Percentiles rank a stretch among this genome's conserved stretches.
phyloP scores from a whole-genome alignment of 805 yeast species.

The Saccharomyces cerevisiae region DNA sequence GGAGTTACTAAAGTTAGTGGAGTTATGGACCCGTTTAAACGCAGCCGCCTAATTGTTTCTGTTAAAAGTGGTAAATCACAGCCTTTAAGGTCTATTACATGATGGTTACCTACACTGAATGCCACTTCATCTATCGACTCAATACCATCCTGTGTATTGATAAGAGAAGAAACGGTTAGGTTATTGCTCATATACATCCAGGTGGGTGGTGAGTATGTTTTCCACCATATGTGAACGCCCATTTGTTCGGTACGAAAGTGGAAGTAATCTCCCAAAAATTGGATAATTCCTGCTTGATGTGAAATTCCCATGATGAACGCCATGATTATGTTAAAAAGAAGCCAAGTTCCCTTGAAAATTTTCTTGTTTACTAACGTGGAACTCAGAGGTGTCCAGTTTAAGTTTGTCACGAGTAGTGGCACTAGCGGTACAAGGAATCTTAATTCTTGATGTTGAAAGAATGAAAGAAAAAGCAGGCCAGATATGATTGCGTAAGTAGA shows the following conservation, averaged over 20 bases:
- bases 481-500: conserved; percentile 56
- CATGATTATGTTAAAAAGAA: conserved; percentile 52
- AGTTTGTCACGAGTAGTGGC: conserved; percentile 59
- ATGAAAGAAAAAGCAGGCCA: conserved; percentile 53
- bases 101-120: conserved; percentile 11
- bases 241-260: conserved; percentile 15
- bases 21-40: background rate
- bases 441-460: conserved; percentile 89
- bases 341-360: conserved; percentile 38
- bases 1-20: conserved; percentile 14
- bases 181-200: conserved; percentile 50
- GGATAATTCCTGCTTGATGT: conserved; percentile 88
- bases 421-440: conserved; percentile 73
- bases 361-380: background rate
- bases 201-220: conserved; percentile 87
- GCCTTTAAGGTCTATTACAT: conserved; percentile 43
- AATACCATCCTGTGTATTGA: conserved; percentile 11
- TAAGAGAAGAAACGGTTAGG: conserved; percentile 18
- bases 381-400: conserved; percentile 35
- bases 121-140: conserved; percentile 17
- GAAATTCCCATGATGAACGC: conserved; percentile 64
- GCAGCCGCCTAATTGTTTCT: conserved; percentile 3
- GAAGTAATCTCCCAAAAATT: conserved; percentile 43
- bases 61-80: conserved; percentile 27
- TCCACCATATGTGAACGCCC: conserved; percentile 72